phyloP scores from a whole-genome alignment of 2,329 filamentous ascomycete species.

The Aspergillus felis region DNA sequence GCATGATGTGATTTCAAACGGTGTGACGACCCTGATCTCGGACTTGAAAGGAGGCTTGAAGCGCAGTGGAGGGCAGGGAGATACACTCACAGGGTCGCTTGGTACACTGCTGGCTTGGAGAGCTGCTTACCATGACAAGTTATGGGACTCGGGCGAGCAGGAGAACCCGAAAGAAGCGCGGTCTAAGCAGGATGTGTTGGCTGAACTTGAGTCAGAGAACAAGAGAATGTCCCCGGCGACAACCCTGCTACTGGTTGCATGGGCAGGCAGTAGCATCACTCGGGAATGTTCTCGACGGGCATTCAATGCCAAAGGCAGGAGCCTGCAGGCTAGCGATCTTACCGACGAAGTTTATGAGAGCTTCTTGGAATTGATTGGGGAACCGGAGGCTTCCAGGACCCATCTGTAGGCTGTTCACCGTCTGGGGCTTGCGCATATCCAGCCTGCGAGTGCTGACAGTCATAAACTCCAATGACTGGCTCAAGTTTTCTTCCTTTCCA shows the following conservation, averaged over 20 bases:
- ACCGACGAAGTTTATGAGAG: constrained; percentile 84
- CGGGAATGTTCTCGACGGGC: constrained; percentile 85
- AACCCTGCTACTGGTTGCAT: constrained; percentile 71
- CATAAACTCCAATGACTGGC: too few species aligned
- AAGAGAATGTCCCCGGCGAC: constrained; percentile 57
- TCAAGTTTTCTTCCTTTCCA: too few species aligned
- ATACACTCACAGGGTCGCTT: constrained; percentile 85
- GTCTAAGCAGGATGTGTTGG: constrained; percentile 39
- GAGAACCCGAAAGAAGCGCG: constrained; percentile 29
- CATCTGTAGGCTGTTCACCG: constrained; percentile 22
- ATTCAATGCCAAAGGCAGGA: constrained; percentile 79
- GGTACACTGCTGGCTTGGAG: constrained; percentile 88
- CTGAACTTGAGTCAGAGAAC: constrained; percentile 42
- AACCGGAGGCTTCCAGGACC: constrained; percentile 50
- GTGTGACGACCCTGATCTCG: constrained; percentile 67
- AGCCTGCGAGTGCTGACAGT: background rate
- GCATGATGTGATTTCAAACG: constrained; percentile 79
- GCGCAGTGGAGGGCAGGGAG: constrained; percentile 89
- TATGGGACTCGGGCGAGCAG: constrained; percentile 61
- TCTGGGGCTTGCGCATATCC: background rate
- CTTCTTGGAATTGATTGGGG: constrained; percentile 76
- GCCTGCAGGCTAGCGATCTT: constrained; percentile 86
- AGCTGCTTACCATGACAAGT: constrained; percentile 74
- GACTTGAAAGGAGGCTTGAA: constrained; percentile 81
- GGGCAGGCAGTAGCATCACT: constrained; percentile 81